Conservation (phyloP, 73 alveolate genomes). For the Strombidium stylifer region DNA sequence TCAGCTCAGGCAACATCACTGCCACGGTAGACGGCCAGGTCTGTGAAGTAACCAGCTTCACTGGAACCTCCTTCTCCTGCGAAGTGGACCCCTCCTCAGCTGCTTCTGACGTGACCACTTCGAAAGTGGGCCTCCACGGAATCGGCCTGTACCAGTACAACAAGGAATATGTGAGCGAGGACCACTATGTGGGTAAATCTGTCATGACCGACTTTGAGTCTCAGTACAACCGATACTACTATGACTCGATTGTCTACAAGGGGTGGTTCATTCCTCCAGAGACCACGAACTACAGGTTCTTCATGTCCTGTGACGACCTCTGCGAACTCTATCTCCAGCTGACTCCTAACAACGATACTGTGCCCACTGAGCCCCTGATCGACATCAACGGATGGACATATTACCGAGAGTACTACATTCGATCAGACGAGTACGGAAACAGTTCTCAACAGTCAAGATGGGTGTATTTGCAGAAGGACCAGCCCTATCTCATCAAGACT, state of each 20-base stretch:
- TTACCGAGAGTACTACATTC: constrained; percentile 3
- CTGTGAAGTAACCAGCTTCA: neutral
- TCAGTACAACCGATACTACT: too few species aligned
- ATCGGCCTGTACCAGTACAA: too few species aligned
- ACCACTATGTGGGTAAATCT: too few species aligned
- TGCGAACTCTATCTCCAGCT: constrained; percentile 11
- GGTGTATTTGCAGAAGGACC: neutral
- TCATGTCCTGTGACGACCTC: constrained; percentile 37
- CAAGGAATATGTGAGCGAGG: too few species aligned
- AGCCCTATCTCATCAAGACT: neutral
- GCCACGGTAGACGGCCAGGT: constrained; percentile 14
- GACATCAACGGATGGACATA: neutral
- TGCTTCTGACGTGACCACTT: too few species aligned
- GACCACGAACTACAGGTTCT: constrained; percentile 35
- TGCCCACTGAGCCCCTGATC: neutral
- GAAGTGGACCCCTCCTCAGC: too few species aligned
- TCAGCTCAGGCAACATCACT: constrained; percentile 1
- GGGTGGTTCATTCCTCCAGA: constrained; percentile 42
- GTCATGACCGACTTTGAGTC: too few species aligned
- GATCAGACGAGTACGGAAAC: neutral
- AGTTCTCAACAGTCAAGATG: neutral
- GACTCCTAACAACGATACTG: constrained; percentile 3
- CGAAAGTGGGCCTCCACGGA: too few species aligned
- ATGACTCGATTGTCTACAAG: neutral
- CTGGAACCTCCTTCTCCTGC: neutral